Evolutionary conservation across 805 yeast genomes (phyloP).

Genomic region (Nakazawaea ernobii): DNA sequence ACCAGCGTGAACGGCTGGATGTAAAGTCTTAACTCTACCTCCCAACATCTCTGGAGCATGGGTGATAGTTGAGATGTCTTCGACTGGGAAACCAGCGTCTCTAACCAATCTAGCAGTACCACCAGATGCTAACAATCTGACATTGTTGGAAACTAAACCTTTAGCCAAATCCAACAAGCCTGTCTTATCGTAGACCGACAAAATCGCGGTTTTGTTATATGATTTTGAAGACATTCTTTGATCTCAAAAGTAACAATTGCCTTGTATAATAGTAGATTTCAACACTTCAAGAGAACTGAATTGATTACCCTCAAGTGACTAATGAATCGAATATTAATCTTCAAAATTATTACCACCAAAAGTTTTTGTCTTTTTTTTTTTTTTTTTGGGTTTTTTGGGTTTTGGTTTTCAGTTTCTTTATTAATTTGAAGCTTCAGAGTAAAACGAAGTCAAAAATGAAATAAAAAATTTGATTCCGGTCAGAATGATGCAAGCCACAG

Average conservation of each 20-base stretch:
- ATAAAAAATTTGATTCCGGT: background rate
- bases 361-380: background rate
- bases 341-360: background rate
- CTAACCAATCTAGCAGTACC: slow-evolving; percentile 93
- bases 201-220: slow-evolving; percentile 79
- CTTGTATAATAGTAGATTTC: too few relatives aligned
- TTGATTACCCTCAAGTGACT: background rate
- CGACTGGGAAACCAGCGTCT: slow-evolving; percentile 97
- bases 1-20: slow-evolving; percentile 98
- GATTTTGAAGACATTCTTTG: slow-evolving; percentile 17
- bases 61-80: slow-evolving; percentile 90
- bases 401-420: too few relatives aligned
- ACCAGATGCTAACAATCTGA: slow-evolving; percentile 92
- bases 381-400: background rate
- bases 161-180: slow-evolving; percentile 94
- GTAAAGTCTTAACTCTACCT: slow-evolving; percentile 96
- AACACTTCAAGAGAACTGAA: background rate
- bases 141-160: slow-evolving; percentile 84
- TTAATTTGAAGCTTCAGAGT: background rate
- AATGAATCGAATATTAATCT: background rate
- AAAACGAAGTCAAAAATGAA: background rate
- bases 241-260: background rate
- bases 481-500: too few relatives aligned
- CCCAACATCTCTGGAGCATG: slow-evolving; percentile 99
- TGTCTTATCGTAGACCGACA: slow-evolving; percentile 96